Evolutionary conservation across 2,329 filamentous ascomycete genomes (phyloP).

Genomic region (Cercospora berteroae): DNA sequence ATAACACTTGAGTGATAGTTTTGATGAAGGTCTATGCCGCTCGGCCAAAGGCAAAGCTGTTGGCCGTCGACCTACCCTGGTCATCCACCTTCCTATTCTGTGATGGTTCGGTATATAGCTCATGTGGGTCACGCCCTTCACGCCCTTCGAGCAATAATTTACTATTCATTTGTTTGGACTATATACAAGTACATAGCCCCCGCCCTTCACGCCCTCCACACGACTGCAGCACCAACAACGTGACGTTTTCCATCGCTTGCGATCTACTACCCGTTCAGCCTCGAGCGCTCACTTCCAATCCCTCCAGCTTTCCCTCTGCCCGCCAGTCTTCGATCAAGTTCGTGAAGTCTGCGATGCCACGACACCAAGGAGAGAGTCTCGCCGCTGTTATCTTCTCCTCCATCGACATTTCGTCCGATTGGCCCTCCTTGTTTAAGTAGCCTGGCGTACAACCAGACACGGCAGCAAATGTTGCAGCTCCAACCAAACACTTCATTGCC

Average conservation of each 20-base stretch:
- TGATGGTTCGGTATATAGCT: conserved; percentile 1
- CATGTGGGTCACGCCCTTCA: background rate
- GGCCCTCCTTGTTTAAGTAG: conserved; percentile 53
- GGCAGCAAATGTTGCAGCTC: conserved; percentile 42
- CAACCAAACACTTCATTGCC: conserved; percentile 43
- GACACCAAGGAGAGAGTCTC: conserved; percentile 30
- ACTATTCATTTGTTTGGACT: no score
- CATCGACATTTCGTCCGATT: conserved; percentile 26
- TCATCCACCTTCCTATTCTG: conserved; percentile 19
- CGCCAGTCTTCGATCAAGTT: conserved; percentile 39
- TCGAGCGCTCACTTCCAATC: conserved; percentile 31
- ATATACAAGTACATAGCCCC: no score
- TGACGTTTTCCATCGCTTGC: background rate
- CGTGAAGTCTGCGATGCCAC: conserved; percentile 36
- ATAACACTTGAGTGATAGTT: background rate
- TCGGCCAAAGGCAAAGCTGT: background rate
- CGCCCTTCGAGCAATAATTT: no score
- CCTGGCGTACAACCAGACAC: conserved; percentile 54
- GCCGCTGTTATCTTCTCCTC: conserved; percentile 33
- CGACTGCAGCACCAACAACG: background rate
- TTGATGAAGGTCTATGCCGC: background rate
- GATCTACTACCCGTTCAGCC: background rate
- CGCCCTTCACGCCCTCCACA: background rate
- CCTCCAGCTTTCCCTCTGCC: conserved; percentile 32
- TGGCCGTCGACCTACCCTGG: conserved; percentile 1